Conservation (phyloP, 768 basidiomycete species). For the Psilocybe tampanensis region DNA sequence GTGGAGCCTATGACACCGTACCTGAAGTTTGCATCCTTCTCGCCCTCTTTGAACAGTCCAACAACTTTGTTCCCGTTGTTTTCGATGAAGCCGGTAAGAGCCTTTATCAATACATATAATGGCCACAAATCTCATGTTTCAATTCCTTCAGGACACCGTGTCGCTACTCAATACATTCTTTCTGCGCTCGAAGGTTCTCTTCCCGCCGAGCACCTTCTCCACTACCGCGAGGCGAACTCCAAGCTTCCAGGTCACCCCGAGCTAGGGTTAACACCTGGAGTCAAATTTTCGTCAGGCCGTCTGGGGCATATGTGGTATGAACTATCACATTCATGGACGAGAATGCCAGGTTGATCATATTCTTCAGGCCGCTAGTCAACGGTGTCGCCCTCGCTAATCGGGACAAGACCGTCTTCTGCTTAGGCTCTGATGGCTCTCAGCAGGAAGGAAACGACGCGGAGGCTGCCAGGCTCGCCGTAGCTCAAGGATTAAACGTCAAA, state of each 20-base stretch:
- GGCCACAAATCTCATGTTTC: background rate
- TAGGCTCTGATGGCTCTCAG: slow-evolving; percentile 90
- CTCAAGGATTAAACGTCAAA: slow-evolving; percentile 82
- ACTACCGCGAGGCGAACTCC: slow-evolving; percentile 85
- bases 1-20: slow-evolving; percentile 75
- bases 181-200: slow-evolving; percentile 75
- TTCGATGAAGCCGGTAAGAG: slow-evolving; percentile 84
- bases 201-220: slow-evolving; percentile 75
- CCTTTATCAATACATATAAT: background rate
- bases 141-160: slow-evolving; percentile 68
- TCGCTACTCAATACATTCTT: slow-evolving; percentile 87
- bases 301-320: slow-evolving; percentile 85
- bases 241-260: slow-evolving; percentile 91
- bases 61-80: slow-evolving; percentile 67
- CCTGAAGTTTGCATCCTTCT: slow-evolving; percentile 85
- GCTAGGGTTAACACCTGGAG: slow-evolving; percentile 86
- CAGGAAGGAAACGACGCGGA: slow-evolving; percentile 93
- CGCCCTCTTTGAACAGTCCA: slow-evolving; percentile 65
- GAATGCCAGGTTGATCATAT: slow-evolving; percentile 1
- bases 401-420: slow-evolving; percentile 76
- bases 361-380: slow-evolving; percentile 70
- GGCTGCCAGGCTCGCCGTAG: slow-evolving; percentile 85
- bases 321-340: background rate
- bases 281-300: slow-evolving; percentile 93
- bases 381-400: slow-evolving; percentile 81